A percentile compares a stretch with the other conserved stretches of the same genome.
Evolutionary conservation across 1,284 basidiomycete genomes (phyloP).

Genomic region (Sporisorium reilianum): DNA sequence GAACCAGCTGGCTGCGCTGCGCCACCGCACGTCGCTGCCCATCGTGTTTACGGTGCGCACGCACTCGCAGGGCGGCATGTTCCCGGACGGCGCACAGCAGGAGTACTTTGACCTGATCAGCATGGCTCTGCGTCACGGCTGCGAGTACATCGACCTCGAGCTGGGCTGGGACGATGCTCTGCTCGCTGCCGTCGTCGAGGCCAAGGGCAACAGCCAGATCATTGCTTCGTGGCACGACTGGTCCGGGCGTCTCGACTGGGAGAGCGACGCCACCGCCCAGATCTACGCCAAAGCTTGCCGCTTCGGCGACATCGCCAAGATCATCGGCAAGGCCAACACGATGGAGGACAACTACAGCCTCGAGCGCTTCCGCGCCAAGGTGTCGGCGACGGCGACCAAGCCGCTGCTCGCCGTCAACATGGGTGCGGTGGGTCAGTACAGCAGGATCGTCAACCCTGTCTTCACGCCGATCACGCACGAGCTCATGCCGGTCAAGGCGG

Average conservation of each 20-base stretch:
- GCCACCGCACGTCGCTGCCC: conserved; percentile 82
- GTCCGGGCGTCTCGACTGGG: conserved; percentile 87
- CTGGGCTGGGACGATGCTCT: conserved; percentile 78
- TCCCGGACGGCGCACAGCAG: conserved; percentile 82
- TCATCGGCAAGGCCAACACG: conserved; percentile 84
- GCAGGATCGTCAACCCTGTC: conserved; percentile 83
- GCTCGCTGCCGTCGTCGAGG: conserved; percentile 75
- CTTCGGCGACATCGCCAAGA: conserved; percentile 87
- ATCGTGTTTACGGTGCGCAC: conserved; percentile 93
- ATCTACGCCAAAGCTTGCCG: conserved; percentile 50
- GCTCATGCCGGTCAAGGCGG: conserved; percentile 80
- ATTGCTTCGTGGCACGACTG: conserved; percentile 96
- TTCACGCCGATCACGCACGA: conserved; percentile 92
- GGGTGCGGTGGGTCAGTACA: conserved; percentile 85
- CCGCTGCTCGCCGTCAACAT: conserved; percentile 96
- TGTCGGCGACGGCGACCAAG: conserved; percentile 34
- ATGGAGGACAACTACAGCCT: conserved; percentile 85
- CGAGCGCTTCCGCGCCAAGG: conserved; percentile 78
- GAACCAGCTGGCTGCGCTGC: conserved; percentile 83
- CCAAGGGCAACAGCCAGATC: conserved; percentile 81
- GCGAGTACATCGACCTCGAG: conserved; percentile 95
- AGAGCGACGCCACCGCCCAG: conserved; percentile 75
- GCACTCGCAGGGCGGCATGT: conserved; percentile 87
- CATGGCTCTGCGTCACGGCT: conserved; percentile 83
- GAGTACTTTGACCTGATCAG: conserved; percentile 83